Percentiles rank a stretch among this genome's conserved stretches.
phyloP scores from a whole-genome alignment of 2,329 filamentous ascomycete species.

The Trichoderma guizhouense region DNA sequence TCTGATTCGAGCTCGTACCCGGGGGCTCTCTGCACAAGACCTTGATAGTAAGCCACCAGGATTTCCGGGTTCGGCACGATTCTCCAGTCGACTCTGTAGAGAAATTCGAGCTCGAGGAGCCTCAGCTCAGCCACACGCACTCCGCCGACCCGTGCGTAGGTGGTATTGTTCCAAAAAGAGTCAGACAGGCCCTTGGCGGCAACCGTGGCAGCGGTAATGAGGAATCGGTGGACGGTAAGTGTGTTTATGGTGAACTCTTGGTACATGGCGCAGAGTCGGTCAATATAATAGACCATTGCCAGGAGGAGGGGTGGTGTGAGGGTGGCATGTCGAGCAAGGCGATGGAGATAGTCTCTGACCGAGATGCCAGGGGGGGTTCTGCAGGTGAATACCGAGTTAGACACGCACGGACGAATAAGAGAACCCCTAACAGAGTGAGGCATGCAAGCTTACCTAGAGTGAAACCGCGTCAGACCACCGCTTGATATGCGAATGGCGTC shows the following conservation, averaged over 20 bases:
- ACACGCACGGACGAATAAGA: not conserved
- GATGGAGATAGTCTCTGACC: conserved; percentile 87
- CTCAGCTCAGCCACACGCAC: conserved; percentile 88
- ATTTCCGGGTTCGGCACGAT: conserved; percentile 96
- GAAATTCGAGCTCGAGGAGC: conserved; percentile 86
- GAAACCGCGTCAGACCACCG: conserved; percentile 87
- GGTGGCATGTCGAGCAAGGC: conserved; percentile 89
- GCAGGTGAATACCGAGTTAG: conserved; percentile 7
- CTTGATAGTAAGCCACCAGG: conserved; percentile 87
- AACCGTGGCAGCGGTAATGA: conserved; percentile 93
- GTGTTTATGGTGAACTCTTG: conserved; percentile 95
- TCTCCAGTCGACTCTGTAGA: conserved; percentile 90
- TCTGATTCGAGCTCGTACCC: conserved; percentile 51
- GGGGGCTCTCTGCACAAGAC: conserved; percentile 67
- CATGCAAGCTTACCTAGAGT: conserved; percentile 66
- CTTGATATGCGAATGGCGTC: conserved; percentile 74
- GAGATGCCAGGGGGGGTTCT: conserved; percentile 78
- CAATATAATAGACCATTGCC: conserved; percentile 99
- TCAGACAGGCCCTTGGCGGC: conserved; percentile 95
- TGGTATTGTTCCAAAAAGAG: conserved; percentile 97
- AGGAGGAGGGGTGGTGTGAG: conserved; percentile 90
- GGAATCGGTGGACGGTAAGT: conserved; percentile 91
- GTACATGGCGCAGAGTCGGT: conserved; percentile 87
- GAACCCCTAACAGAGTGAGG: not conserved
- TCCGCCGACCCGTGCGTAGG: conserved; percentile 90